Conservation (phyloP, 2,329 filamentous ascomycete species). For the Beauveria varroae region DNA sequence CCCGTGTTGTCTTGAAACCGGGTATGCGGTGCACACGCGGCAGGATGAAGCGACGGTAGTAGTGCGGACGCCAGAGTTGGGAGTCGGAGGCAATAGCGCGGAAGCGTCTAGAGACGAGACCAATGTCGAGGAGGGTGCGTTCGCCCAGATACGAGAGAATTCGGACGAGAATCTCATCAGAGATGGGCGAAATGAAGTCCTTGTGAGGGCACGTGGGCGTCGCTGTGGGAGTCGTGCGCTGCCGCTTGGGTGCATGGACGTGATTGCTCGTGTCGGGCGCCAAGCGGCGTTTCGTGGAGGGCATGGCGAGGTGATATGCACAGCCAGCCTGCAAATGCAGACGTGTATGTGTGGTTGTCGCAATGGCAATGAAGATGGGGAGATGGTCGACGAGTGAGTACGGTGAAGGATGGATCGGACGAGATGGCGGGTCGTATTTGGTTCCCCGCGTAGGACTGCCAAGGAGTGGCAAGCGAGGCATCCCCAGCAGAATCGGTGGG, state of each 20-base stretch:
- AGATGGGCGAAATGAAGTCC: slow-evolving; percentile 66
- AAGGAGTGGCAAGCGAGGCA: too few species aligned
- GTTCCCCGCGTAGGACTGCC: too few species aligned
- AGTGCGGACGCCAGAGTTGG: slow-evolving; percentile 85
- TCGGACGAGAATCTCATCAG: slow-evolving; percentile 80
- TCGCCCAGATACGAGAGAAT: slow-evolving; percentile 73
- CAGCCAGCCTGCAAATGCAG: neutral
- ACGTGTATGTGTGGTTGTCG: neutral
- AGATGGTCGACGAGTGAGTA: neutral
- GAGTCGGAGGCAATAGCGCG: slow-evolving; percentile 67
- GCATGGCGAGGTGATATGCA: neutral
- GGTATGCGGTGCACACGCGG: slow-evolving; percentile 72
- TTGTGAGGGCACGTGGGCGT: neutral
- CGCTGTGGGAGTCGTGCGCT: neutral
- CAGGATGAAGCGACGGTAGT: slow-evolving; percentile 80
- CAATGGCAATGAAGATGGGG: too few species aligned
- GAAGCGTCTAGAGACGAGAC: slow-evolving; percentile 67
- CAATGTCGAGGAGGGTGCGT: slow-evolving; percentile 54
- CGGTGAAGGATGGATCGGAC: neutral
- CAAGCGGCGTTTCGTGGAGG: neutral
- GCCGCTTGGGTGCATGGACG: neutral
- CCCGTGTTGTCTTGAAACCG: slow-evolving; percentile 41
- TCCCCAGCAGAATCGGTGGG: too few species aligned
- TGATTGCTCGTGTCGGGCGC: neutral
- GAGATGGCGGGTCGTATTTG: neutral